Evolutionary conservation across 495 filamentous ascomycete genomes (phyloP), one percentile per base, ranked within the genome.

Genomic region (Rostrohypoxylon terebratum): DNA sequence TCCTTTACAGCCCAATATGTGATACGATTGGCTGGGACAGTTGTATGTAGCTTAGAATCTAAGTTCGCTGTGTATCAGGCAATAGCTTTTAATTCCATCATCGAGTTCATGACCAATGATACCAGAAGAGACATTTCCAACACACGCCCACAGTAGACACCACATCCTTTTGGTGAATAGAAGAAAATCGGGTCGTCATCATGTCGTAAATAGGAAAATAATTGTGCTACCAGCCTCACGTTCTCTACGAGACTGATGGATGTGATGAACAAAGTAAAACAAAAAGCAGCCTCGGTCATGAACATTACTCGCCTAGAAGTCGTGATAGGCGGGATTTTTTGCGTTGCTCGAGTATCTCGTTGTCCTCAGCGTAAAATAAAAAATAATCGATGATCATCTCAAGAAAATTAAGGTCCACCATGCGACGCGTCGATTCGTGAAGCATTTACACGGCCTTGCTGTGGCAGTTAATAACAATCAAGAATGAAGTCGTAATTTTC

Each of bases 401-500:
- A 73, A 68, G 45, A 72, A 64, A 75, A 77, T 75, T 78, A 74
- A 78, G 60, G 65, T 69, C 73, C 75, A 69, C 76, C 77, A 78
- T 75, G 72, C 72, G 61, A 78, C 63, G 77, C 72, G 67, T 78
- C 66, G 74, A 70, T 68, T 78, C 77, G 69, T 78, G 69, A 78
- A 68, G 72, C 75, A 74, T 77, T 75, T 75, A 77, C 75, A 77
- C 70, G 67, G 69, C 72, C 72, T 54, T 54, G 72, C 33, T 68
- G 40, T 21, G 68, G 68, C 65, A 63, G 71, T 80, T 81, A 78
- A 75, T 73, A 79, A 80, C 68, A 74, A 75, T 75, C 63, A 79
- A 80, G 73, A 76, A 74, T 74, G 74, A 72, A 77, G 77, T 82
- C 80, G 77, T 82, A 74, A 83, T 76, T 74, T 73, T 82, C 80